Conservation (phyloP, 139 green algal species). For the Pleodorina starrii region DNA sequence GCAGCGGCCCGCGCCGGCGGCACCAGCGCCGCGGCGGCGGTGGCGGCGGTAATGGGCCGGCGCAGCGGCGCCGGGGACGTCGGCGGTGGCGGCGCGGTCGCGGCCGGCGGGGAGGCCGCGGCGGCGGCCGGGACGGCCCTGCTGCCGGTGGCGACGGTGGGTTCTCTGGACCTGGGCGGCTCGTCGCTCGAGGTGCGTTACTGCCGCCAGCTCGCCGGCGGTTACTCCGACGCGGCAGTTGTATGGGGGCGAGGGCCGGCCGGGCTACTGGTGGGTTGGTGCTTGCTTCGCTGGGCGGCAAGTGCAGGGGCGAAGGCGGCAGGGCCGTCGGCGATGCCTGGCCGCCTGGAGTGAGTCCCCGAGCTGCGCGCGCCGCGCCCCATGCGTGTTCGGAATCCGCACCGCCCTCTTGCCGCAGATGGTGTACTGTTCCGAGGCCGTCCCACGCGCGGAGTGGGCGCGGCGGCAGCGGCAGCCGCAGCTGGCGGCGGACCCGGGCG, state of each 20-base stretch:
- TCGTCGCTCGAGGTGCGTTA: constrained; percentile 83
- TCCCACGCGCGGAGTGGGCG: neutral
- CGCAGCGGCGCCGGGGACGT: neutral
- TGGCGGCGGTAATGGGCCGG: neutral
- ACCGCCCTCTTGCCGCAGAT: neutral
- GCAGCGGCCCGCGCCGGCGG: neutral
- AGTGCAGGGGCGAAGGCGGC: too few relatives aligned
- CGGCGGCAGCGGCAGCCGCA: neutral
- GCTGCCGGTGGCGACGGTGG: constrained; percentile 28
- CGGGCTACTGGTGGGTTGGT: too few relatives aligned
- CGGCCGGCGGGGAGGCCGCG: neutral
- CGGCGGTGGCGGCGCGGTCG: neutral
- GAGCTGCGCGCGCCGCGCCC: too few relatives aligned
- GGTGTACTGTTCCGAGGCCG: constrained; percentile 1
- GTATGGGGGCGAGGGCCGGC: too few relatives aligned
- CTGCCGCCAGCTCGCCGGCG: too few relatives aligned
- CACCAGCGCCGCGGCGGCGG: neutral
- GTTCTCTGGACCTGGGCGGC: constrained; percentile 83
- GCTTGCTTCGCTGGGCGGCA: too few relatives aligned
- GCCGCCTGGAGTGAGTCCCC: too few relatives aligned
- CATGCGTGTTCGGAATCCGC: too few relatives aligned
- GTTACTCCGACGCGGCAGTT: too few relatives aligned
- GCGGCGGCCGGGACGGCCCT: neutral
- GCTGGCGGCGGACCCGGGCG: too few relatives aligned
- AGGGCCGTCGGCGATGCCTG: too few relatives aligned